These are phyloP conservation scores for Suhomyces atakaporum DNA, from an alignment of 1,139 yeast species.

Conservation along the genomic window DNA sequence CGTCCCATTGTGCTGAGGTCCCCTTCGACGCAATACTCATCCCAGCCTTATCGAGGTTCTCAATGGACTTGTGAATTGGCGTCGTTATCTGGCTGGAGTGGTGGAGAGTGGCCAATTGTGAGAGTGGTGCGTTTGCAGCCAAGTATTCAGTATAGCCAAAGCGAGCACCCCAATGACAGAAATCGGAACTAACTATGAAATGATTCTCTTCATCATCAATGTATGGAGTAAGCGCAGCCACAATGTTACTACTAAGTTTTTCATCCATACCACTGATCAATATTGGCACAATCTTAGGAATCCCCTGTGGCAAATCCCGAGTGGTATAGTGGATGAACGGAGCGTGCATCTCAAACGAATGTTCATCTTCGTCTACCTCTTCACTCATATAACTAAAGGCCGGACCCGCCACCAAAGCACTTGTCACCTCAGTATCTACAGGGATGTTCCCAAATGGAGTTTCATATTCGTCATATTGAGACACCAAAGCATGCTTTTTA, in stretches of 20 bases:
- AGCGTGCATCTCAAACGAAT: conserved; percentile 92
- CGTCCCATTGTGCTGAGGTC: conserved; percentile 57
- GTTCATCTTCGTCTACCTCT: conserved; percentile 79
- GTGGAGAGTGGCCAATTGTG: conserved; percentile 1
- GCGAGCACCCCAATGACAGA: conserved; percentile 93
- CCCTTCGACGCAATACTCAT: conserved; percentile 65
- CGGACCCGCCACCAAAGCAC: conserved; percentile 31
- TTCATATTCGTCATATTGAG: conserved; percentile 56
- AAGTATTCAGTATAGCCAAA: conserved; percentile 72
- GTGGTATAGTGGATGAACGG: conserved; percentile 66
- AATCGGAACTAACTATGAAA: conserved; percentile 84
- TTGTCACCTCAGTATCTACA: conserved; percentile 56
- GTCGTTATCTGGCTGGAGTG: neutral
- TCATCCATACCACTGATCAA: conserved; percentile 68
- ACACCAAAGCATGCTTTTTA: conserved; percentile 56
- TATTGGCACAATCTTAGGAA: conserved; percentile 71
- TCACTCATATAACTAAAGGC: conserved; percentile 58
- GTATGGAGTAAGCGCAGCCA: conserved; percentile 53
- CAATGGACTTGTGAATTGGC: conserved; percentile 73
- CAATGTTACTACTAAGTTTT: conserved; percentile 46
- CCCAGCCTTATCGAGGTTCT: conserved; percentile 65
- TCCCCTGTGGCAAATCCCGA: conserved; percentile 34
- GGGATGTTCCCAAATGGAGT: conserved; percentile 81
- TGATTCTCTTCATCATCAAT: conserved; percentile 59
- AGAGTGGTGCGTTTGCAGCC: conserved; percentile 2